Evolutionary conservation across 345 rosid species (phyloP), one percentile per base, ranked within the genome.

Genomic region (Lenwebbia sp.): DNA sequence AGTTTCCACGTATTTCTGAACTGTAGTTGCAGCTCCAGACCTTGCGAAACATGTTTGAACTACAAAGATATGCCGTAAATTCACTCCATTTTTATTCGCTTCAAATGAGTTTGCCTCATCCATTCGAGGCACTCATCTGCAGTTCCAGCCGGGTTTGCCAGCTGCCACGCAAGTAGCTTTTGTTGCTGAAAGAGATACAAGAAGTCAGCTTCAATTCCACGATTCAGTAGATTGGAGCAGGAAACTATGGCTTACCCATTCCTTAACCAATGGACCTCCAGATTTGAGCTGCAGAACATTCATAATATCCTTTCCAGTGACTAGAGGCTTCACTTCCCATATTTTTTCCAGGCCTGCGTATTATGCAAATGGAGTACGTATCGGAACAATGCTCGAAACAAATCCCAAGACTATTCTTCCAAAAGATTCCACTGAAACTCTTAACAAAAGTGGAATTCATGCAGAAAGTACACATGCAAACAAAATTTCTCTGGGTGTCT

Each of bases 291-390:
- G 96, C 90, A 96, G 88, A 86, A 94, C 93, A 65, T 87, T 87
- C 93, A 96, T 96, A 70, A 95, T 97, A 47, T 93, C 97, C 88
- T 90, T 96, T 58, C 99, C 99, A 83, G 94, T 94, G 65, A 94
- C 93, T 87, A 97, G 88, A 10, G 96, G 98, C 88, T 97, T 95
- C 70, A 89, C 89, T 62, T 94, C 96, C 99, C 99, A 97, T 22
- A 93, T 89, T 75, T 88, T 93, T 7, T 93, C 97, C 13, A 97
- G 96, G 83, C 96, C 99, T 96, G 95, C 86, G 86, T 86, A 54
- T 58, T 83, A 51, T 76, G 49, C 70, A 86, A 81, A 86, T 25
- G 56, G 56, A 70, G 37, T 85, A 6, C 51, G 74, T n/a, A 53
- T 17, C 25, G 0, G 82, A 53, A 57, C 47, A 23, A 19, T 40